phyloP scores from a whole-genome alignment of 2,329 filamentous ascomycete species.

The Sclerotinia minor region DNA sequence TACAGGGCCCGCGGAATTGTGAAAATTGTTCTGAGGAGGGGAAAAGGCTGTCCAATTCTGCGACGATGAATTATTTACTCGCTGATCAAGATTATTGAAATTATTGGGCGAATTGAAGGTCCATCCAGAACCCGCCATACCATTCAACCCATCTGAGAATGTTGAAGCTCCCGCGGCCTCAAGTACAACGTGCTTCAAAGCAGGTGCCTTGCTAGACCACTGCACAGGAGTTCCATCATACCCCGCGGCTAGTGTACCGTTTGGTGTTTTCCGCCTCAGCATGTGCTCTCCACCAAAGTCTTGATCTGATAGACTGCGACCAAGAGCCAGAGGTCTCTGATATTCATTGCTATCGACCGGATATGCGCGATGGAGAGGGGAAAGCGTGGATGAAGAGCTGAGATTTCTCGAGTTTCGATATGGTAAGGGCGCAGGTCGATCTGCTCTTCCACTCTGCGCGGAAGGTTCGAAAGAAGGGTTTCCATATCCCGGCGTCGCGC shows the following conservation, averaged over 20 bases:
- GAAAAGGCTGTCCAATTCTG: conserved; percentile 18
- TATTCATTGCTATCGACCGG: conserved; percentile 34
- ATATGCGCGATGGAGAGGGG: conserved; percentile 36
- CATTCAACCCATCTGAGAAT: conserved; percentile 26
- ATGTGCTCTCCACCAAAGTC: conserved; percentile 54
- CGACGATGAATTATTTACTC: conserved; percentile 16
- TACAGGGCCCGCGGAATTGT: conserved; percentile 36
- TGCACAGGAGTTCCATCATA: conserved; percentile 83
- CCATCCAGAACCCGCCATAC: conserved; percentile 12
- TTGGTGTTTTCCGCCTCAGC: conserved; percentile 87
- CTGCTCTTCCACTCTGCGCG: conserved; percentile 30
- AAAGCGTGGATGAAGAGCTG: conserved; percentile 29
- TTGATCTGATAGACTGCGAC: conserved; percentile 48
- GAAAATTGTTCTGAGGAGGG: conserved; percentile 33
- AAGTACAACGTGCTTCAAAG: conserved; percentile 80
- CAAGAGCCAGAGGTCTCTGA: conserved; percentile 27
- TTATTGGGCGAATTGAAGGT: conserved; percentile 19
- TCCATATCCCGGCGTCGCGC: conserved; percentile 37
- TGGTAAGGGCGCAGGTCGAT: conserved; percentile 33
- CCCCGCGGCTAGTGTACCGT: conserved; percentile 85
- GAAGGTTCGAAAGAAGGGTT: conserved; percentile 36
- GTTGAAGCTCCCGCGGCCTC: conserved; percentile 50
- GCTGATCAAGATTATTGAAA: conserved; percentile 28
- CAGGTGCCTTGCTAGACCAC: conserved; percentile 70
- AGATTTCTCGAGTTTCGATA: conserved; percentile 39